Percentiles rank a stretch among this genome's conserved stretches.
Conservation (phyloP, 768 basidiomycete species). For the Albatrellus ellisii region DNA sequence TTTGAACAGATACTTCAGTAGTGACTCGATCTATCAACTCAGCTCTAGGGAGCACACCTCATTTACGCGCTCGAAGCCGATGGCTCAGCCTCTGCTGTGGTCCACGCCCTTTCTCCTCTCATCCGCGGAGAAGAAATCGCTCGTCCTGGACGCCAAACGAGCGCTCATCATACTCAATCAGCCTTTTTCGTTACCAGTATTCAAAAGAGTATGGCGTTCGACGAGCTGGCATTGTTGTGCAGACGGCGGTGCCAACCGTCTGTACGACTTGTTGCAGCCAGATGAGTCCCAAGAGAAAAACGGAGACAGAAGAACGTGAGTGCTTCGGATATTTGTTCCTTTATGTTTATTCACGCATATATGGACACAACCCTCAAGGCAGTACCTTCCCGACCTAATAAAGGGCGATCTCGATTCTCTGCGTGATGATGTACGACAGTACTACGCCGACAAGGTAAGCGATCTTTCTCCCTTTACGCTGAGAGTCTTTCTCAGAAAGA, state of each 20-base stretch:
- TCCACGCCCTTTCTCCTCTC: constrained; percentile 7
- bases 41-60: neutral
- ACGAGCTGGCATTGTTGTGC: constrained; percentile 30
- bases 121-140: constrained; percentile 1
- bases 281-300: too few relatives aligned
- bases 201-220: constrained; percentile 38
- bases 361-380: constrained; percentile 21
- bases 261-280: constrained; percentile 38
- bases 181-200: constrained; percentile 54
- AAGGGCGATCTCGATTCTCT: constrained; percentile 93
- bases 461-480: neutral
- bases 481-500: neutral
- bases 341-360: neutral
- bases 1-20: too few relatives aligned
- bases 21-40: too few relatives aligned
- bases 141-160: too few relatives aligned
- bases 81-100: constrained; percentile 6
- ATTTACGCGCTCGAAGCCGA: neutral
- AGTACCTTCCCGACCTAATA: constrained; percentile 69
- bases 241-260: constrained; percentile 46
- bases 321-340: neutral
- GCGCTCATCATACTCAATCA: constrained; percentile 88
- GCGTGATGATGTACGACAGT: constrained; percentile 54
- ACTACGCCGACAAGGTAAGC: constrained; percentile 49
- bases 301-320: neutral